Conservation (phyloP, 306 rosid species). For the Luffa acutangula region DNA sequence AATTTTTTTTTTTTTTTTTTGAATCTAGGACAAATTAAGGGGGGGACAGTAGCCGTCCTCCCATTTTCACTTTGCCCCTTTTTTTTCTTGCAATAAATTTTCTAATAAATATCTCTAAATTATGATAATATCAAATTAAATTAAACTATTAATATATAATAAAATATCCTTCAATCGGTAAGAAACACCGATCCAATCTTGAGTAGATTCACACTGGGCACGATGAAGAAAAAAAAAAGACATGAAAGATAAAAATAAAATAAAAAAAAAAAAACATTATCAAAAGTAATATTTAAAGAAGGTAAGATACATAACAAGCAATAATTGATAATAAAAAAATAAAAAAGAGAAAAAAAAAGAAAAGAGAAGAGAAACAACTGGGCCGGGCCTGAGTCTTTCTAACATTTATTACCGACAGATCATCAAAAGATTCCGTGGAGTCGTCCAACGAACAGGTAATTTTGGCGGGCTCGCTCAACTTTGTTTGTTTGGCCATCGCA, state of each 20-base stretch:
- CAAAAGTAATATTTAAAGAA: neutral
- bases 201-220: neutral
- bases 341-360: neutral
- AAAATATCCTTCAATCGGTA: neutral
- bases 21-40: too few species aligned
- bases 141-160: neutral
- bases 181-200: neutral
- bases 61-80: too few species aligned
- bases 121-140: too few species aligned
- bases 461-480: constrained; percentile 5
- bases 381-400: neutral
- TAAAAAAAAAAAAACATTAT: neutral
- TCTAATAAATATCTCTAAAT: too few species aligned
- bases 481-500: neutral
- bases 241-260: neutral
- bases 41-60: too few species aligned
- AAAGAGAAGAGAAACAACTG: neutral
- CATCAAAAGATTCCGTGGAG: constrained; percentile 1
- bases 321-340: neutral
- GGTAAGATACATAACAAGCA: neutral
- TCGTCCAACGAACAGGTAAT: constrained; percentile 1
- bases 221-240: neutral
- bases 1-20: too few species aligned
- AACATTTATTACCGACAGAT: constrained; percentile 6
- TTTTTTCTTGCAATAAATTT: too few species aligned